These are phyloP conservation scores for Mesembryanthemum crystallinum DNA, from an alignment of 148 eudicot genomes.

Conservation along the genomic window DNA sequence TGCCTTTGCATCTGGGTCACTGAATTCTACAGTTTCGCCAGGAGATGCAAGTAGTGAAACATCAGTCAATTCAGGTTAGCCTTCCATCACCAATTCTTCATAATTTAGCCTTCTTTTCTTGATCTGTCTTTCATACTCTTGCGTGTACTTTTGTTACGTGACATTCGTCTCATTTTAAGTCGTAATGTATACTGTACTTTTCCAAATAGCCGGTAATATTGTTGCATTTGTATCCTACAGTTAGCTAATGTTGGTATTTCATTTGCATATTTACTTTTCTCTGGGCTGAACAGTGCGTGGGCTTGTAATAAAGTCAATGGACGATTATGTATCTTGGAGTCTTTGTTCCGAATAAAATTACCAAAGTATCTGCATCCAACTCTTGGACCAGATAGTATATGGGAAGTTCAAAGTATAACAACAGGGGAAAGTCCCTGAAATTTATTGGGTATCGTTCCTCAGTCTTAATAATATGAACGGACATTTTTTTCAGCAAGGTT, in stretches of 20 bases:
- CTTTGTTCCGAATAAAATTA: neutral
- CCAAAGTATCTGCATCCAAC: neutral
- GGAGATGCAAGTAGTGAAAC: conserved; percentile 2
- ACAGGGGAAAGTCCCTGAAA: neutral
- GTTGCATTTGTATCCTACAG: no score
- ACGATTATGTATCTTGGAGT: neutral
- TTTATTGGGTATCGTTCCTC: neutral
- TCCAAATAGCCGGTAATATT: no score
- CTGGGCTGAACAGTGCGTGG: no score
- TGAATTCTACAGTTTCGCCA: neutral
- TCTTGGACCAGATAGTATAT: neutral
- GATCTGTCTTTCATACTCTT: neutral
- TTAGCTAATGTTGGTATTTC: no score
- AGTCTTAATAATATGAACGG: neutral
- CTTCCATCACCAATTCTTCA: neutral
- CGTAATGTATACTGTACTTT: neutral
- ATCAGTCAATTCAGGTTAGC: conserved; percentile 28
- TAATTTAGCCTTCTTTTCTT: neutral
- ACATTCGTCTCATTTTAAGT: neutral
- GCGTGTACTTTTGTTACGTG: neutral
- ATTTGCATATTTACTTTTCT: no score
- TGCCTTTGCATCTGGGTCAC: neutral
- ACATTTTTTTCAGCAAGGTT: conserved; percentile 42
- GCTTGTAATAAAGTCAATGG: neutral
- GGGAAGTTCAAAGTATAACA: no score